Conservation (phyloP, 495 filamentous ascomycete species). For the Neurospora sp. region DNA sequence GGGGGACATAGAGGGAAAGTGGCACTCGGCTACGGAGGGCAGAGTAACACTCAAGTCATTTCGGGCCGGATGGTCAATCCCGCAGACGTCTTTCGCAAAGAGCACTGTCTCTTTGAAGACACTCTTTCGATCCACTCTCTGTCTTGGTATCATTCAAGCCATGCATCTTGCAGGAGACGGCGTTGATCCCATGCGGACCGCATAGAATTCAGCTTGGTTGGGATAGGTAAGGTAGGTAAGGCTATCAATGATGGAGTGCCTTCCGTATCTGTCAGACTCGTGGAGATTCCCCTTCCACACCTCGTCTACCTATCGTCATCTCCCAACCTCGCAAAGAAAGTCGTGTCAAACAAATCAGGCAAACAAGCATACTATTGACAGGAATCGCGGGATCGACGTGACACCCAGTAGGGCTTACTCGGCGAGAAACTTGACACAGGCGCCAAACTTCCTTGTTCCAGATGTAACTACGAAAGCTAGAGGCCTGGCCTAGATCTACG, state of each 20-base stretch:
- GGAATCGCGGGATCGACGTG: background rate
- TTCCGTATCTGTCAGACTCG: background rate
- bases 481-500: background rate
- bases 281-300: background rate
- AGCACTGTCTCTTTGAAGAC: background rate
- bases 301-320: background rate
- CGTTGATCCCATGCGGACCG: background rate
- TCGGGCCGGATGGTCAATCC: background rate
- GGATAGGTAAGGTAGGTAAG: background rate
- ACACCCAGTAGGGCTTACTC: background rate
- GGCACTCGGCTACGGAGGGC: background rate
- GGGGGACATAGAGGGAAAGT: background rate
- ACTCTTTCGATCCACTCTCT: background rate
- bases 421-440: background rate
- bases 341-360: background rate
- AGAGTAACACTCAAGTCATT: background rate
- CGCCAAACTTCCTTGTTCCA: background rate
- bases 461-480: background rate
- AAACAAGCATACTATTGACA: background rate
- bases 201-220: background rate
- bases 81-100: background rate
- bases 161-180: background rate
- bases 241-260: background rate
- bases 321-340: background rate
- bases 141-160: background rate